A percentile compares a stretch with the other conserved stretches of the same genome.
Conservation (phyloP, 805 yeast species). For the Crinitomyces ghanaensis region DNA sequence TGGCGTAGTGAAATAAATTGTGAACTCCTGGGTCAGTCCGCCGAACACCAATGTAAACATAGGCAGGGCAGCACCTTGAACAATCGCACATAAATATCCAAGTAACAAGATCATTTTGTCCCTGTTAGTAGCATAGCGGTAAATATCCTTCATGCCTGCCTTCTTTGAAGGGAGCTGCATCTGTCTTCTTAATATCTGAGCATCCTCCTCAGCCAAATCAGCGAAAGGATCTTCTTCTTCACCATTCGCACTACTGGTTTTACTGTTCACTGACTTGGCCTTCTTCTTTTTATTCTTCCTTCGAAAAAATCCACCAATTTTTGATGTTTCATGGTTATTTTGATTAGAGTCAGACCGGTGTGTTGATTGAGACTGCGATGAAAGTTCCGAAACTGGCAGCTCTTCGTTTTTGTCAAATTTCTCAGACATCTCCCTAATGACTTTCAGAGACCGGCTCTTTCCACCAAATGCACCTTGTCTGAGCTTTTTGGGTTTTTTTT, state of each 20-base stretch:
- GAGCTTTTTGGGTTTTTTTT: too few relatives aligned
- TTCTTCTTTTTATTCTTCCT: conserved; percentile 2
- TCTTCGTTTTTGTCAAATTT: too few relatives aligned
- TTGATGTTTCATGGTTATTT: too few relatives aligned
- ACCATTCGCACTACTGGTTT: neutral
- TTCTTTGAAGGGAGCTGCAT: conserved; percentile 14
- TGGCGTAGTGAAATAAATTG: conserved; percentile 21
- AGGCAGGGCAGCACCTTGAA: conserved; percentile 32
- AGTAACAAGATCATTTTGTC: conserved; percentile 22
- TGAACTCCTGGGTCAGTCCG: conserved; percentile 28
- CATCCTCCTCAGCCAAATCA: conserved; percentile 23
- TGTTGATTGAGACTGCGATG: too few relatives aligned
- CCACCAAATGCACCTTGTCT: too few relatives aligned
- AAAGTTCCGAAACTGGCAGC: too few relatives aligned
- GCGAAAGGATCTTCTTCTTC: conserved; percentile 20
- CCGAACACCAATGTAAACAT: conserved; percentile 33
- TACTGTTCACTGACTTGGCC: neutral
- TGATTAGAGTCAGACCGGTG: too few relatives aligned
- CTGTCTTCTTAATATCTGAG: conserved; percentile 25
- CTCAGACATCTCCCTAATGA: too few relatives aligned
- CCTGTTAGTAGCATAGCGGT: conserved; percentile 24
- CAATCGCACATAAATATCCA: conserved; percentile 25
- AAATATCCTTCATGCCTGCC: conserved; percentile 23
- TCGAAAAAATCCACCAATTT: too few relatives aligned
- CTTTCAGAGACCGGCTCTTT: too few relatives aligned